Conservation (phyloP, 352 stramenopile species). For the Plasmopara muralis region DNA sequence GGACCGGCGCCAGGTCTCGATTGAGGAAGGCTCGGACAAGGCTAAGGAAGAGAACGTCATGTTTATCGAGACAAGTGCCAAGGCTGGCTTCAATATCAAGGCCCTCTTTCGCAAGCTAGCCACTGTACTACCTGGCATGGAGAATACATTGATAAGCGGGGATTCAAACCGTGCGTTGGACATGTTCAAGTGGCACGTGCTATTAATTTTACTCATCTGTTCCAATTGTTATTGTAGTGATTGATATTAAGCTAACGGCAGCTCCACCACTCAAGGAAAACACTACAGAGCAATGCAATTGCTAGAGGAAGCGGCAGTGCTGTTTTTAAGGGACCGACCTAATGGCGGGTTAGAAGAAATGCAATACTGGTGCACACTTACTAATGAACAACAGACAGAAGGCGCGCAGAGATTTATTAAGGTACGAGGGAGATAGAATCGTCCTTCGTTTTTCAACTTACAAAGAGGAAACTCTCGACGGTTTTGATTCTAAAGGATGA, state of each 20-base stretch:
- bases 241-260: constrained; percentile 85
- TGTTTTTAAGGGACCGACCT: not conserved
- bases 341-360: no score
- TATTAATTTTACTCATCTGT: constrained; percentile 2
- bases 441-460: no score
- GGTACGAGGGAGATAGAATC: no score
- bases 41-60: constrained; percentile 97
- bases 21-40: constrained; percentile 97
- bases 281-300: constrained; percentile 60
- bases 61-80: constrained; percentile 99
- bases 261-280: constrained; percentile 73
- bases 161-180: constrained; percentile 74
- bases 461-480: no score
- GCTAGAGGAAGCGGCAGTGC: constrained; percentile 28
- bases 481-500: no score
- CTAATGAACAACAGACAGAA: no score
- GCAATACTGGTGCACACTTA: no score
- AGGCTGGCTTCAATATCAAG: constrained; percentile 98
- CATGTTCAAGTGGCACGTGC: not conserved
- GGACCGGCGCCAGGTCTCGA: constrained; percentile 94
- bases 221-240: constrained; percentile 37
- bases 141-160: constrained; percentile 84
- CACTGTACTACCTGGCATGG: constrained; percentile 94
- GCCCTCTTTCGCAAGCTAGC: constrained; percentile 98
- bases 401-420: no score